Conservation (phyloP, 2,329 filamentous ascomycete genomes). For the Atkinsonella hypoxylon region DNA sequence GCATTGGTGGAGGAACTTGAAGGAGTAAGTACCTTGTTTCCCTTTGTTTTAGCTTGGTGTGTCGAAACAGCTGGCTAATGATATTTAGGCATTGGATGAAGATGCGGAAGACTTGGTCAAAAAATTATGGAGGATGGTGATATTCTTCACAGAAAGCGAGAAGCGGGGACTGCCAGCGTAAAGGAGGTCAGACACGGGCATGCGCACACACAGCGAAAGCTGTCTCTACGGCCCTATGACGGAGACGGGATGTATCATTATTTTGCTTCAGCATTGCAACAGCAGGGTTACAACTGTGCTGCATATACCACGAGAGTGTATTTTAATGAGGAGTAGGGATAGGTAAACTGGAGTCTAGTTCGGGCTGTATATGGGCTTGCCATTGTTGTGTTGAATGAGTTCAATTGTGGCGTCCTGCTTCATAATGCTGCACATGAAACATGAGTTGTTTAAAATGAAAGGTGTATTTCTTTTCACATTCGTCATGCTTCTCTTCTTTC, state of each 20-base stretch:
- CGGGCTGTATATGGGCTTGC: background rate
- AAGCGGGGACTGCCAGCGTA: conserved; percentile 64
- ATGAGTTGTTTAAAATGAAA: too few relatives aligned
- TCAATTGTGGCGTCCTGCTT: too few relatives aligned
- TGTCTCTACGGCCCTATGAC: background rate
- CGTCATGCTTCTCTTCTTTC: too few relatives aligned
- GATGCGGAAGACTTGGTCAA: conserved; percentile 88
- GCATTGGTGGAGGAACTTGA: conserved; percentile 76
- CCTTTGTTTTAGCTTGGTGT: background rate
- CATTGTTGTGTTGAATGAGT: too few relatives aligned
- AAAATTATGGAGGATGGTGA: conserved; percentile 97
- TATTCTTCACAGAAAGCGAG: conserved; percentile 94
- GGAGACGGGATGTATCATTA: background rate
- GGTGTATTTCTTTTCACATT: too few relatives aligned
- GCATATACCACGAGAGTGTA: background rate
- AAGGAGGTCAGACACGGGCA: background rate
- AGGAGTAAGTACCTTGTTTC: conserved; percentile 47
- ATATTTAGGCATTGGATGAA: conserved; percentile 67
- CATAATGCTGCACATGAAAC: too few relatives aligned
- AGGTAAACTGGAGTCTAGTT: background rate
- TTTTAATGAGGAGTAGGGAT: conserved; percentile 1
- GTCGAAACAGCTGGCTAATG: conserved; percentile 15
- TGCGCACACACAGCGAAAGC: background rate
- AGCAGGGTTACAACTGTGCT: background rate
- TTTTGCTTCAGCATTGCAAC: background rate